phyloP scores from a whole-genome alignment of 306 rosid species.

The Betula pendula region DNA sequence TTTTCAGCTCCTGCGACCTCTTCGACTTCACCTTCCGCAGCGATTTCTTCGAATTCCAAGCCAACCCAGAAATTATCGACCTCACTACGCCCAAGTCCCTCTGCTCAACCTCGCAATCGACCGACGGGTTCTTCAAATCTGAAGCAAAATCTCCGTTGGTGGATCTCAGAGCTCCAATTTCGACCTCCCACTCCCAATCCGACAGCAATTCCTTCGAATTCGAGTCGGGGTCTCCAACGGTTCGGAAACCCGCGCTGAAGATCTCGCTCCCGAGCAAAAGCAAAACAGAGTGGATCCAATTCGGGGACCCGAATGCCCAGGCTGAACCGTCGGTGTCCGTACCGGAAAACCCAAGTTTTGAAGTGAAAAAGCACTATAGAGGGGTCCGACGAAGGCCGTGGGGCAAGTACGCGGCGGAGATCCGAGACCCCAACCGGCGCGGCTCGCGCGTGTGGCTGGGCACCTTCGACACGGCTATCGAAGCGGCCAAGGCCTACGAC shows the following conservation, averaged over 20 bases:
- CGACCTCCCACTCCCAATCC: not conserved
- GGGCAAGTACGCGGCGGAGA: constrained; percentile 92
- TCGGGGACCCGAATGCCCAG: constrained; percentile 32
- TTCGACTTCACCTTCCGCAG: constrained; percentile 24
- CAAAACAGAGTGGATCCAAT: constrained; percentile 66
- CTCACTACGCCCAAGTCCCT: constrained; percentile 38
- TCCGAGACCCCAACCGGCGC: constrained; percentile 73
- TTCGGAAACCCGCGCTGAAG: constrained; percentile 53
- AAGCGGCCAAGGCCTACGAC: constrained; percentile 87
- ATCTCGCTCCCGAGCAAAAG: constrained; percentile 58
- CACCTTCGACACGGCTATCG: constrained; percentile 74
- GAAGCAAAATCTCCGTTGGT: constrained; percentile 18
- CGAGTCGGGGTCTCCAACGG: constrained; percentile 19
- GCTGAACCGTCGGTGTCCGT: not conserved
- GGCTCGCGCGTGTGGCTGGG: constrained; percentile 89
- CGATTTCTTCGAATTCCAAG: constrained; percentile 40
- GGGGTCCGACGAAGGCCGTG: constrained; percentile 83
- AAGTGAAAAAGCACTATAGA: constrained; percentile 47
- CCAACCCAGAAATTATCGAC: constrained; percentile 43
- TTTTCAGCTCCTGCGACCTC: constrained; percentile 16
- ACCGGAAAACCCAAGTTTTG: not conserved
- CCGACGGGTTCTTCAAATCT: constrained; percentile 5
- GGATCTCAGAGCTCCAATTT: not conserved
- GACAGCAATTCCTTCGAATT: constrained; percentile 2
- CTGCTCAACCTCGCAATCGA: not conserved